Conservation (phyloP, 768 basidiomycete genomes). For the Tricholomella constricta region DNA sequence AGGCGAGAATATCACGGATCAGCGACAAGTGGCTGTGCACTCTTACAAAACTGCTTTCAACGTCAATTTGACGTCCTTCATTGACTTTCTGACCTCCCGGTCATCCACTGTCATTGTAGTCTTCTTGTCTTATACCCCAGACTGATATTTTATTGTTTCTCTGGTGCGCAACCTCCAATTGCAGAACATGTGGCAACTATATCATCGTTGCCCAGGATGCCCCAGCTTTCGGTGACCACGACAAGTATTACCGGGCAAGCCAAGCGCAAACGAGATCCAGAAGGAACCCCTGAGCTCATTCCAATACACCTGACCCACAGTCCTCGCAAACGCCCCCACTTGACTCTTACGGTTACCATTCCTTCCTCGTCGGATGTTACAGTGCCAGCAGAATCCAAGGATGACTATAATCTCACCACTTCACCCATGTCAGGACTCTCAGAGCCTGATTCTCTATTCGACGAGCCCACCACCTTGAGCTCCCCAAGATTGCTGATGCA, state of each 20-base stretch:
- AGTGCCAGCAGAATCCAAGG: background rate
- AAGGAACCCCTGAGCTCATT: background rate
- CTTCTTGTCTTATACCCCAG: background rate
- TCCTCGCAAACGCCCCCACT: conserved; percentile 14
- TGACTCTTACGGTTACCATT: conserved; percentile 19
- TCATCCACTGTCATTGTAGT: background rate
- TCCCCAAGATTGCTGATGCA: background rate
- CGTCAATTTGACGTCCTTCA: background rate
- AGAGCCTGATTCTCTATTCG: conserved; percentile 51
- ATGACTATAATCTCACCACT: conserved; percentile 2
- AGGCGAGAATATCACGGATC: background rate
- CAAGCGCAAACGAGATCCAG: conserved; percentile 10
- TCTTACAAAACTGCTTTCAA: background rate
- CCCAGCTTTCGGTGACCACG: background rate
- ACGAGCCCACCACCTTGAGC: conserved; percentile 26
- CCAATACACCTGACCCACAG: background rate
- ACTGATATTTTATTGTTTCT: background rate
- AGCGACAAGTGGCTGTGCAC: conserved; percentile 4
- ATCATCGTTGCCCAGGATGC: conserved; percentile 10
- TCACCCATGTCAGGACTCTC: conserved; percentile 20
- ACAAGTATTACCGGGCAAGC: conserved; percentile 2
- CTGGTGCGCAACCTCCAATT: conserved; percentile 5
- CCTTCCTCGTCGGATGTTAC: conserved; percentile 6
- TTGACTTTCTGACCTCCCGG: background rate
- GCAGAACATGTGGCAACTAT: background rate